These are phyloP conservation scores for Rubia balearica DNA, from an alignment of 305 asterid genomes.

Conservation along the genomic window DNA sequence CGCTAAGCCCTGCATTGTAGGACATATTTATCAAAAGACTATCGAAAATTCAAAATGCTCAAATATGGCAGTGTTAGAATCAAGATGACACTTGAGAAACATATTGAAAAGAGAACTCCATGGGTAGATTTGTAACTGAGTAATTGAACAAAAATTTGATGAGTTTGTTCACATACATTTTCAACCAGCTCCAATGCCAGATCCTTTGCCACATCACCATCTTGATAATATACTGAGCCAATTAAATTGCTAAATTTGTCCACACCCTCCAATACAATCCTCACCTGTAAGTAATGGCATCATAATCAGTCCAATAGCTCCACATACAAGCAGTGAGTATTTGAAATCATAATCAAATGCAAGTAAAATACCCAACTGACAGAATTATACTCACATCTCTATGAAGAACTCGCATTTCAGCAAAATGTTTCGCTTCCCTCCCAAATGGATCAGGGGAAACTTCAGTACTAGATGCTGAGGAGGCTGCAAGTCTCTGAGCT, in stretches of 20 bases:
- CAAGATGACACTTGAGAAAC: neutral
- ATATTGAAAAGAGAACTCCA: neutral
- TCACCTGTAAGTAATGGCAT: conserved; percentile 51
- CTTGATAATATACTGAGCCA: conserved; percentile 83
- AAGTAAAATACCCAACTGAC: neutral
- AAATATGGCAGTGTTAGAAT: neutral
- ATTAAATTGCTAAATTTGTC: conserved; percentile 88
- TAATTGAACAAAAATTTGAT: neutral
- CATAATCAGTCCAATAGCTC: conserved; percentile 10
- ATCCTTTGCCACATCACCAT: conserved; percentile 86
- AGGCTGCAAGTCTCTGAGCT: conserved; percentile 83
- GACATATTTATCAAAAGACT: neutral
- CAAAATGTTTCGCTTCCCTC: conserved; percentile 94
- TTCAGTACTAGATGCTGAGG: conserved; percentile 55
- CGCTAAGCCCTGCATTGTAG: conserved; percentile 66
- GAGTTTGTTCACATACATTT: conserved; percentile 38
- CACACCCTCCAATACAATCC: conserved; percentile 93
- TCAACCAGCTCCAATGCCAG: conserved; percentile 91
- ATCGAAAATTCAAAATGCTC: too few relatives aligned
- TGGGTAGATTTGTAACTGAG: neutral
- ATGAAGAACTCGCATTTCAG: conserved; percentile 87
- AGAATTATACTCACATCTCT: conserved; percentile 65
- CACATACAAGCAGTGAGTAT: neutral
- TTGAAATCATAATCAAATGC: neutral
- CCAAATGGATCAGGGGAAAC: conserved; percentile 84